phyloP scores from a whole-genome alignment of 2,329 filamentous ascomycete genomes.

The Scolecobasidium constrictum region DNA sequence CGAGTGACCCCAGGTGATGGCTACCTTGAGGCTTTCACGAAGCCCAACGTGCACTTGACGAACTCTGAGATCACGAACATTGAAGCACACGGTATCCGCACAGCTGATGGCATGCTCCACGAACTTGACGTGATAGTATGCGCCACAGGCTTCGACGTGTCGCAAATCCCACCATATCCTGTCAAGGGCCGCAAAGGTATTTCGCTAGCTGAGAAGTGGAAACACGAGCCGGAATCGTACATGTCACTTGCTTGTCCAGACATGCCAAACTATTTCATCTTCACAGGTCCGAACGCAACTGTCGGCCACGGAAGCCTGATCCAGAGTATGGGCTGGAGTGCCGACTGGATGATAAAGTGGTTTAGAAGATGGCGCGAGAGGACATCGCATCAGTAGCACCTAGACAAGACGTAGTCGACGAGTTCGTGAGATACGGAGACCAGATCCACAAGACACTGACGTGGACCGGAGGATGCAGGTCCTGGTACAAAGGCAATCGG shows the following conservation, averaged over 20 bases:
- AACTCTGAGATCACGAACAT: conserved; percentile 9
- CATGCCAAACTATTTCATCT: conserved; percentile 33
- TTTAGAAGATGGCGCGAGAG: conserved; percentile 6
- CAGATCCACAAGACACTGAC: conserved; percentile 6
- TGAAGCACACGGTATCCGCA: conserved; percentile 6
- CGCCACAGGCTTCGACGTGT: conserved; percentile 35
- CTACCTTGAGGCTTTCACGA: conserved; percentile 12
- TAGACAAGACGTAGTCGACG: conserved; percentile 7
- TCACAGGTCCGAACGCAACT: conserved; percentile 25
- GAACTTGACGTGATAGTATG: conserved; percentile 23
- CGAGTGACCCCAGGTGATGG: conserved; percentile 11
- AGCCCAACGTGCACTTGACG: conserved; percentile 9
- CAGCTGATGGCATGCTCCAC: conserved; percentile 9
- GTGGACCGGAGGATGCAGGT: background rate
- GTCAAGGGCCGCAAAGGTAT: conserved; percentile 30
- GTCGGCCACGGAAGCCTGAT: conserved; percentile 19
- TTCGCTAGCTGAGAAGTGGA: conserved; percentile 30
- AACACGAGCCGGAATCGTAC: conserved; percentile 26
- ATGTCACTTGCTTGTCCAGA: conserved; percentile 30
- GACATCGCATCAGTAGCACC: conserved; percentile 4
- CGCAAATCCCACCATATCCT: conserved; percentile 31
- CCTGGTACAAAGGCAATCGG: background rate
- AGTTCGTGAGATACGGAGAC: conserved; percentile 4
- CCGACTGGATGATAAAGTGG: conserved; percentile 6
- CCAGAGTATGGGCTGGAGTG: conserved; percentile 1